Evolutionary conservation across 331 rosid genomes (phyloP), one percentile per base, ranked within the genome.

Genomic region (Rhamnella rubrinervis): DNA sequence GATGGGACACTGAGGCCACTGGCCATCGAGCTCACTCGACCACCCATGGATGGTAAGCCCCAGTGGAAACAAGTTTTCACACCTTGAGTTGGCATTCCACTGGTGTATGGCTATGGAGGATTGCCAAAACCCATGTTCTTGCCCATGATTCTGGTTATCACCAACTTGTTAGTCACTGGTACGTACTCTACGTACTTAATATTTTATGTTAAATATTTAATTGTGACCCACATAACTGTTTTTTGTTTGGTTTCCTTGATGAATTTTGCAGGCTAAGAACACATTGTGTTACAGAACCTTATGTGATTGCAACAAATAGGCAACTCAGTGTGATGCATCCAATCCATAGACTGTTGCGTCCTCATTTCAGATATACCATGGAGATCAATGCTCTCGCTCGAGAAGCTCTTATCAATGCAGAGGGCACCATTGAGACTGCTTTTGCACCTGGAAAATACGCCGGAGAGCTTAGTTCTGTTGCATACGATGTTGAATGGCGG

Each of bases 111-210:
- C 78, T 78, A 0, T 87, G 90, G 93, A 72, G 85, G 38, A 35
- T 87, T 4, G 92, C 86, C 35, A 85, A 87, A 69, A 81, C 77
- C 59, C 92, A 87, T 16, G 85, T 82, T n/a, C 81, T 81, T 71
- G 83, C 89, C 62, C 83, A 87, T 41, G 89, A 87, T 13, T 63
- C 85, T 38, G 67, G 83, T 1, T 49, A 64, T 47, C 93, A 85
- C 71, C 86, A 87, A 77, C 84, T 86, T 21, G 73, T 79, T 35
- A 64, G 71, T 70, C 89, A 86, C 20, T 86, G 89, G 92, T 83
- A 73, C 0, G 57, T 50, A 59, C 37, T 38, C n/a, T 10, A 0
- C 3, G 3, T 14, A 8, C 59, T 1, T 41, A 1, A 56, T 39
- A 2, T 8, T 1, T 13, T 46, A 20, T 61, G 17, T 50, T 50